Evolutionary conservation across 1,284 basidiomycete species (phyloP), one percentile per base, ranked within the genome.

Genomic region (Apiotrichum akiyoshidainum): DNA sequence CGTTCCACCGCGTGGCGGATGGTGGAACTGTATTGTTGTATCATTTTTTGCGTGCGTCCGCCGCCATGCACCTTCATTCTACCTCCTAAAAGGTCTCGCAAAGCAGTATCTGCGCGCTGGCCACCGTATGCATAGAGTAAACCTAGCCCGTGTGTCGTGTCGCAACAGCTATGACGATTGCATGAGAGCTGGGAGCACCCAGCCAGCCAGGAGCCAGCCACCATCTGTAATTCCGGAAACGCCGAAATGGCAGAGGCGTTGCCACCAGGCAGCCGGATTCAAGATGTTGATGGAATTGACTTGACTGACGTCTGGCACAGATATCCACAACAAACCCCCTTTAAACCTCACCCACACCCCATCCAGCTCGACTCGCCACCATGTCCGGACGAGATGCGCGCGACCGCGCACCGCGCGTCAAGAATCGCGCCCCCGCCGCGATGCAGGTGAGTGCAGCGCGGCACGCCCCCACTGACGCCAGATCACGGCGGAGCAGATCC

Each of bases 401-500:
- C 51, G 77, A 78, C 46, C 70, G 79, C 41, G 81, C 81, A 5
- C 82, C 82, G 16, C 72, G 90, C 62, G 92, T 97, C 66, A 93
- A 94, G 83, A 97, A 97, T 78, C 84, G 93, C 54, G 93, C 93
- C 22, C 87, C 93, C 33, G 93, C 93, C 58, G 87, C 90, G 57
- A 83, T 97, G 63, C 93, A 96, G 79, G 89, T 88, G 58, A 59
- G 80, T 75, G 16, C 13, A 8, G 13, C 2, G 2, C 17, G 10
- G 17, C 2, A 0, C 37, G 10, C 26, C 3, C 9, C 10, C 31
- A 47, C 50, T 56, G 47, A 55, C 61, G 31, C 10, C 65, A 93
- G 89, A 95, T 98, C 80, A 96, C 94, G 55, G 92, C 95, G 34
- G 95, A 98, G 80, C 95, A 99, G 81, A 87, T 99, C 46, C 83